These are phyloP conservation scores for Neopestalotiopsis clavispora DNA, from an alignment of 2,329 filamentous ascomycete species.

Conservation along the genomic window DNA sequence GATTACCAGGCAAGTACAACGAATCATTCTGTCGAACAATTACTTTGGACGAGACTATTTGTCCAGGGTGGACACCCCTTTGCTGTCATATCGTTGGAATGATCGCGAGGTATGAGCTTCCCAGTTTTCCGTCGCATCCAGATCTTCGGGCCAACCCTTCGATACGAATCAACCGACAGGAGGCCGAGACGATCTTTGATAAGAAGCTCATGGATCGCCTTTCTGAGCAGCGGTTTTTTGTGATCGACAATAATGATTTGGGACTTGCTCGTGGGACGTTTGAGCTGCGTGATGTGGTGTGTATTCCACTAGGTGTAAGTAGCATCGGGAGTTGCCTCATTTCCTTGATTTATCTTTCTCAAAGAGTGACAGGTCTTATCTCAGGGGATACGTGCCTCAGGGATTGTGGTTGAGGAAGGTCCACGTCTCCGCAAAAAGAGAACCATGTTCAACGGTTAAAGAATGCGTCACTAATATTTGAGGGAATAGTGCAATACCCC, in stretches of 20 bases:
- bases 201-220: rapidly evolving
- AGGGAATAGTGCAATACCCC: rapidly evolving
- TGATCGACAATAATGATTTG: not conserved
- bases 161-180: rapidly evolving
- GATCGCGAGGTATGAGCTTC: not conserved
- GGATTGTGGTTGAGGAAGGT: too few relatives aligned
- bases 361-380: too few relatives aligned
- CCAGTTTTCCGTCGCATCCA: not conserved
- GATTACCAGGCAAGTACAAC: not conserved
- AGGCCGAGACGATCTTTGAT: rapidly evolving
- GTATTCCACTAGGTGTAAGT: not conserved
- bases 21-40: not conserved
- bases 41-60: not conserved
- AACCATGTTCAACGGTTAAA: not conserved
- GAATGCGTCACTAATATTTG: not conserved
- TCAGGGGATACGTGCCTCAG: too few relatives aligned
- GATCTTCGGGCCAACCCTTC: not conserved
- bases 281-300: not conserved
- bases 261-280: not conserved
- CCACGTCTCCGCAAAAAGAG: too few relatives aligned
- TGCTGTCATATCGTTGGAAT: not conserved
- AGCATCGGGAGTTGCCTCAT: not conserved
- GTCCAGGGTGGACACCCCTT: rapidly evolving
- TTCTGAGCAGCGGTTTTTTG: rapidly evolving
- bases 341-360: too few relatives aligned